Evolutionary conservation across 495 filamentous ascomycete genomes (phyloP).

Genomic region (Tuber umbilicatum): DNA sequence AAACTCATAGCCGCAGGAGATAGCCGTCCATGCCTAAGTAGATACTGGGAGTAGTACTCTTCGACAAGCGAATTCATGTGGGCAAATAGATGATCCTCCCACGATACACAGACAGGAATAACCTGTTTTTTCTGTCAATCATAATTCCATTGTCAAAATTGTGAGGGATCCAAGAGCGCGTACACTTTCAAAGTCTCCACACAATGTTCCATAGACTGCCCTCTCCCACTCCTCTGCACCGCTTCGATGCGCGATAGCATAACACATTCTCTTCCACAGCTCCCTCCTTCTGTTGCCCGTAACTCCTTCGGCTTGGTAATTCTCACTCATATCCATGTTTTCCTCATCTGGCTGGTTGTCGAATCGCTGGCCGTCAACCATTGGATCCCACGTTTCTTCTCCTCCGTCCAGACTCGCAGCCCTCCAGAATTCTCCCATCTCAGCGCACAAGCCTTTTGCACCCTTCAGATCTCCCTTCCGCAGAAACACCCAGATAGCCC

Average conservation of each 20-base stretch:
- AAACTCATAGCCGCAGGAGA: constrained; percentile 33
- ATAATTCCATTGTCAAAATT: constrained; percentile 5
- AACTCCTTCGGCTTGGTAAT: constrained; percentile 2
- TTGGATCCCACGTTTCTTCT: constrained; percentile 36
- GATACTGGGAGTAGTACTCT: constrained; percentile 37
- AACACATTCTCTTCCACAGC: constrained; percentile 78
- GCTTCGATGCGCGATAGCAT: constrained; percentile 60
- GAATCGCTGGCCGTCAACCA: constrained; percentile 26
- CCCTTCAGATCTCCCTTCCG: constrained; percentile 31
- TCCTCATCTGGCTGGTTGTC: constrained; percentile 17
- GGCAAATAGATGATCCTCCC: constrained; percentile 88
- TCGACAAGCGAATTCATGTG: constrained; percentile 74
- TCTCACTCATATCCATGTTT: constrained; percentile 2
- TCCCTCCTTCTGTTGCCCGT: constrained; percentile 48
- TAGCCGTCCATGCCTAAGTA: constrained; percentile 19
- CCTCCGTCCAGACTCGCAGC: constrained; percentile 59
- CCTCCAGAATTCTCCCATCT: constrained; percentile 56
- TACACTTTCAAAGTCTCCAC: constrained; percentile 71
- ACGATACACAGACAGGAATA: constrained; percentile 65
- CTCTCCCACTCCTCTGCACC: constrained; percentile 70
- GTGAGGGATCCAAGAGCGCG: not conserved
- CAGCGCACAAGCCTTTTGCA: constrained; percentile 27
- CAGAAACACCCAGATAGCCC: constrained; percentile 29
- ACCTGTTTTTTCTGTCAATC: constrained; percentile 23
- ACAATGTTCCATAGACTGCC: constrained; percentile 81